Conservation (phyloP, 768 basidiomycete genomes). For the Russula sp. region DNA sequence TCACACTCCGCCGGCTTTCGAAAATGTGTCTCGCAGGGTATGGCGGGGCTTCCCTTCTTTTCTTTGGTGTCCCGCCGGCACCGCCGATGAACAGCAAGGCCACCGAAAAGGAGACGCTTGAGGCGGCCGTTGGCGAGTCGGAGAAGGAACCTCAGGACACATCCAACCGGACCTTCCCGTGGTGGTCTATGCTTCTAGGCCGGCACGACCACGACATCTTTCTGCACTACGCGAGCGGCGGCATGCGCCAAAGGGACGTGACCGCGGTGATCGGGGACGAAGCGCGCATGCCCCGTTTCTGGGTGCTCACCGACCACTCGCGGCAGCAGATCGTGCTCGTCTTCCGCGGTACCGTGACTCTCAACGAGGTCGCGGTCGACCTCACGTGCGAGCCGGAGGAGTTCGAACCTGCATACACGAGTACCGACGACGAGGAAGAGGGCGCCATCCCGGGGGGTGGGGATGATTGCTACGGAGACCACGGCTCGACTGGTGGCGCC, state of each 20-base stretch:
- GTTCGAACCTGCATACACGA: conserved; percentile 37
- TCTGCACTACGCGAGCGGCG: conserved; percentile 43
- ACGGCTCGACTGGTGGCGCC: not conserved
- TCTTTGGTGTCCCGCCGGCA: conserved; percentile 58
- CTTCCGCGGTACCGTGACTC: conserved; percentile 61
- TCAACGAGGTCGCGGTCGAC: conserved; percentile 83
- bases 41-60: conserved; percentile 71
- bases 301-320: conserved; percentile 78
- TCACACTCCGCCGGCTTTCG: conserved; percentile 67
- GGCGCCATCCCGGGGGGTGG: not conserved
- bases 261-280: conserved; percentile 56
- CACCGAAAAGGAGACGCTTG: conserved; percentile 55
- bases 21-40: conserved; percentile 82
- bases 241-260: conserved; percentile 10
- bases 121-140: conserved; percentile 60
- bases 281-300: conserved; percentile 73
- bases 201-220: conserved; percentile 81
- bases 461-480: conserved; percentile 25
- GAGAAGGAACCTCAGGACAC: conserved; percentile 34
- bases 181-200: conserved; percentile 79
- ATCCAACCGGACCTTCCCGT: conserved; percentile 42
- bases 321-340: conserved; percentile 71
- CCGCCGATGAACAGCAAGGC: conserved; percentile 22
- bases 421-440: conserved; percentile 22
- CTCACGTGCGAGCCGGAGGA: conserved; percentile 71